Evolutionary conservation across 2,329 filamentous ascomycete species (phyloP).

Genomic region (Ceratocystis diversiconidia): DNA sequence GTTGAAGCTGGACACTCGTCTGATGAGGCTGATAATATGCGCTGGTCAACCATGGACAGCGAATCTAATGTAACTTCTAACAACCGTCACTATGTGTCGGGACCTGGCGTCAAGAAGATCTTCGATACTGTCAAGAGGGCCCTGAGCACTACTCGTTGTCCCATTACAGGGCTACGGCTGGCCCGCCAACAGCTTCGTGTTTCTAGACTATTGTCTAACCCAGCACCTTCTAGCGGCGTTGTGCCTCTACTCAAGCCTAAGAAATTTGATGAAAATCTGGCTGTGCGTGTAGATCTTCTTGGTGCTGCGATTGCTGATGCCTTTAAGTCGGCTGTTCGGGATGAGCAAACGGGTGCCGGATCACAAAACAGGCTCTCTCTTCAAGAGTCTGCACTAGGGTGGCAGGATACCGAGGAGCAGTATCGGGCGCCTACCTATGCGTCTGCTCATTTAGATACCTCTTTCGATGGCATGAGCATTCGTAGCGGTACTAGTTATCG

Average conservation of each 20-base stretch:
- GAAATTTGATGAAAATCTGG: slow-evolving; percentile 33
- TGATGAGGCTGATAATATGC: slow-evolving; percentile 28
- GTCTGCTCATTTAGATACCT: slow-evolving; percentile 28
- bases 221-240: slow-evolving; percentile 44
- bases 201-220: slow-evolving; percentile 41
- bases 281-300: slow-evolving; percentile 64
- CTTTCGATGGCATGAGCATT: slow-evolving; percentile 30
- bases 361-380: not conserved
- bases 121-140: slow-evolving; percentile 76
- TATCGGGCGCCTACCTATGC: not conserved
- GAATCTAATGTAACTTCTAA: not conserved
- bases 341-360: slow-evolving; percentile 35
- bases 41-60: not conserved
- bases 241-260: slow-evolving; percentile 40
- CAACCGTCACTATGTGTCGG: not conserved
- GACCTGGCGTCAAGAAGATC: slow-evolving; percentile 67
- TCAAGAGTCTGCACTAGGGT: slow-evolving; percentile 1
- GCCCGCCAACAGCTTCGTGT: slow-evolving; percentile 31
- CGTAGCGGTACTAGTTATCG: slow-evolving; percentile 20
- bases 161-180: not conserved
- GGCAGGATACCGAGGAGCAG: not conserved
- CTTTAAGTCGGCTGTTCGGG: slow-evolving; percentile 60
- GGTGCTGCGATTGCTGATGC: slow-evolving; percentile 66
- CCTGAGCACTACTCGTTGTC: slow-evolving; percentile 44
- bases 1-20: slow-evolving; percentile 51